These are phyloP conservation scores for Rhizophora apiculata DNA, from an alignment of 345 rosid species.

Conservation along the genomic window DNA sequence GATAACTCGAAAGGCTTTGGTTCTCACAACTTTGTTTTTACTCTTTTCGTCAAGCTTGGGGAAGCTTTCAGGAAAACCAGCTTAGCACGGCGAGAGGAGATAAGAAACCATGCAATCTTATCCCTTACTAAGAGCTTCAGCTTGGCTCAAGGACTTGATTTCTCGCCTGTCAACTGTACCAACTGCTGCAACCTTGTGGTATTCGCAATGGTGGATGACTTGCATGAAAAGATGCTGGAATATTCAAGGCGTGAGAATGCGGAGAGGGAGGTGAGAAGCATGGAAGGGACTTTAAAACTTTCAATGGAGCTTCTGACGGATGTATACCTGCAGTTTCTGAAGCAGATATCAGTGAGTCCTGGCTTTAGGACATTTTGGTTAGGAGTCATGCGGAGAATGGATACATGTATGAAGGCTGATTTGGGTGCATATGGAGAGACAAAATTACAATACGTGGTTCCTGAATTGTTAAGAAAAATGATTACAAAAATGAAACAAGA, in stretches of 20 bases:
- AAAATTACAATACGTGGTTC: slow-evolving; percentile 46
- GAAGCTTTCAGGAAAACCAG: slow-evolving; percentile 81
- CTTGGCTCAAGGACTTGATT: slow-evolving; percentile 59
- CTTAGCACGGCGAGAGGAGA: slow-evolving; percentile 75
- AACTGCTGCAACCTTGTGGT: slow-evolving; percentile 54
- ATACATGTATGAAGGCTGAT: slow-evolving; percentile 90
- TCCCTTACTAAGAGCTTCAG: slow-evolving; percentile 54
- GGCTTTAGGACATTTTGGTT: slow-evolving; percentile 86
- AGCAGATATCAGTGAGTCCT: slow-evolving; percentile 48
- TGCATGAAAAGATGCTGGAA: slow-evolving; percentile 81
- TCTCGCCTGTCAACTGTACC: slow-evolving; percentile 55
- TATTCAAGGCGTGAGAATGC: slow-evolving; percentile 75
- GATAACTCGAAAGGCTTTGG: slow-evolving; percentile 38
- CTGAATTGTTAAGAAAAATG: slow-evolving; percentile 61
- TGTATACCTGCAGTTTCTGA: slow-evolving; percentile 48
- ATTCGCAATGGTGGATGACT: slow-evolving; percentile 73
- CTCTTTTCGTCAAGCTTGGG: slow-evolving; percentile 63
- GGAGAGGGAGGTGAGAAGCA: slow-evolving; percentile 79
- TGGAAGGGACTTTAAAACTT: slow-evolving; percentile 71
- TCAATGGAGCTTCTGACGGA: slow-evolving; percentile 65
- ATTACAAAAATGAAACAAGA: slow-evolving; percentile 65
- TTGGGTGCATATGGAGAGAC: slow-evolving; percentile 66
- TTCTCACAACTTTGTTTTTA: slow-evolving; percentile 35
- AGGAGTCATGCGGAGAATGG: slow-evolving; percentile 89
- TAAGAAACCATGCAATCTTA: slow-evolving; percentile 61